Evolutionary conservation across 2,329 filamentous ascomycete species (phyloP), one percentile per base, ranked within the genome.

Genomic region (Chaetomium sp.): DNA sequence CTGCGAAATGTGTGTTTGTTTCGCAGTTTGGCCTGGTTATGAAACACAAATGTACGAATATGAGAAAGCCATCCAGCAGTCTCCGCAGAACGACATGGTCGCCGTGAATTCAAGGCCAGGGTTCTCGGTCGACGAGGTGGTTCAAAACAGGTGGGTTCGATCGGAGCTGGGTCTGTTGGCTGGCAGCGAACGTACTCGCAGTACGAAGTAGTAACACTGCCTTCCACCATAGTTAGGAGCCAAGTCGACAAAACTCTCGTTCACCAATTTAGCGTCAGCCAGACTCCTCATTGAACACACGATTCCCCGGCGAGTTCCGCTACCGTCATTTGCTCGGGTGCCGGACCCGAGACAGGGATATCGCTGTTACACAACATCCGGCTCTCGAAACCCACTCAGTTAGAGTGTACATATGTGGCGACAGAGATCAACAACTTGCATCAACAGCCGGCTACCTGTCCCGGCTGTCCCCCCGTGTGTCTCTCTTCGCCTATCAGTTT

Each of bases 301-400:
- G n/a, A n/a, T 47, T 23, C 12, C 16, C 16, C 16, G 38, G n/a
- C n/a, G n/a, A n/a, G n/a, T n/a, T n/a, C n/a, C n/a, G n/a, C n/a
- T n/a, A n/a, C n/a, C n/a, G n/a, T 57, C 49, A 23, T n/a, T 55
- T 27, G 38, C 60, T 31, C 60, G 60, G 60, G 60, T 57, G 60
- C 54, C 25, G 45, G 45, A 63, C 54, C 60, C 60, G 60, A 57
- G 38, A 62, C 53, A 57, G 19, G 13, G 35, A 25, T 31, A 13
- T 31, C 7, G 21, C 35, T 8, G 51, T 61, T 19, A 49, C 33
- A 55, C 59, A 31, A 31, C 38, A 7, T 29, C 10, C 25, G 9
- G 31, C 53, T 21, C 53, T 21, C 53, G 23, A 21, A 55, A n/a
- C n/a, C 53, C 53, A 35, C 53, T n/a, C 53, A 35, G 21, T 47